Evolutionary conservation across 2,329 filamentous ascomycete species (phyloP).

Genomic region (Sodiomyces alkalinus): DNA sequence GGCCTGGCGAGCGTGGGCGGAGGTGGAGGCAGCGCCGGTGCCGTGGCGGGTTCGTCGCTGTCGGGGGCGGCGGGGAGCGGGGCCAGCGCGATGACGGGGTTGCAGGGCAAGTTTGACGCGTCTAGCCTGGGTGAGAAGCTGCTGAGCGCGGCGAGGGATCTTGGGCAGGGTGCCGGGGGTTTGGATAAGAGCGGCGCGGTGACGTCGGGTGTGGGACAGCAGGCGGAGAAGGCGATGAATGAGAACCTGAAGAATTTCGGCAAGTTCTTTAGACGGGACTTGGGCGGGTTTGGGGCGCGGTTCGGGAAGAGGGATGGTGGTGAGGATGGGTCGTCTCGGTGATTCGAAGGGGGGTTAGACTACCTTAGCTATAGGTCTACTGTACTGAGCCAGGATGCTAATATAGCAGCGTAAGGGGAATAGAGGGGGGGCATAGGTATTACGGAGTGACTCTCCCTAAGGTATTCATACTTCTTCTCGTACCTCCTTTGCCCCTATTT

Average conservation of each 20-base stretch:
- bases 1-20: conserved; percentile 14
- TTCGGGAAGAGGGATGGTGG: conserved; percentile 50
- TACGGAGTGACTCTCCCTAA: too few relatives aligned
- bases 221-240: conserved; percentile 54
- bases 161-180: conserved; percentile 38
- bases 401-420: too few relatives aligned
- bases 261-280: conserved; percentile 87
- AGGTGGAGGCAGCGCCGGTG: conserved; percentile 14
- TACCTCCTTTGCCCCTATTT: too few relatives aligned
- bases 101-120: conserved; percentile 58
- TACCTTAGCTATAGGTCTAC: too few relatives aligned
- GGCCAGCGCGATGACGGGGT: conserved; percentile 15
- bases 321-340: too few relatives aligned
- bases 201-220: conserved; percentile 20
- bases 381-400: too few relatives aligned
- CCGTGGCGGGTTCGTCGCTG: conserved; percentile 25
- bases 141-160: conserved; percentile 75
- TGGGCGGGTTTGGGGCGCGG: conserved; percentile 57
- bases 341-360: too few relatives aligned
- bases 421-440: too few relatives aligned
- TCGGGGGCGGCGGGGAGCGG: conserved; percentile 12
- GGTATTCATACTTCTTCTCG: too few relatives aligned
- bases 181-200: conserved; percentile 12
- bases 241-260: conserved; percentile 92
- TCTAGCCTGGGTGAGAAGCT: conserved; percentile 73